Base-by-base conservation (phyloP, 75 land plant genomes). In the Isoetes taiwanensis region DNA sequence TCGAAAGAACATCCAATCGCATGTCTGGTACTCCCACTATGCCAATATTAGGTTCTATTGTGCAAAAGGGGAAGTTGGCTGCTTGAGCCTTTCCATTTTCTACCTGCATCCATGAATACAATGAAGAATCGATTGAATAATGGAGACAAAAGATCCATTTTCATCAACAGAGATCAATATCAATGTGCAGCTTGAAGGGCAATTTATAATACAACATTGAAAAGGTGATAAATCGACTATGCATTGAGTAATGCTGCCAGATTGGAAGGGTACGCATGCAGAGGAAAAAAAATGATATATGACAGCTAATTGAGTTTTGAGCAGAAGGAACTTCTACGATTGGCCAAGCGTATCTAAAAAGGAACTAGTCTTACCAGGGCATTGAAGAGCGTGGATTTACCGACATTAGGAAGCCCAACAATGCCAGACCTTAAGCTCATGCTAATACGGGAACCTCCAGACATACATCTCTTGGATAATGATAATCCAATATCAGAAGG, bases 81-180 rank as follows among this genome's bases (percentile, higher is more conserved):
- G 99, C 96, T 64, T 94, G 99, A 34, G 99, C 99, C 67, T 88
- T 94, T n/a, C 86, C 99, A 74, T 89, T 94, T 67, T 94, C 96
- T 37, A 89, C 95, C 98, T 87, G 43, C 40, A 61, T 12, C 27
- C 52, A 56, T 10, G n/a, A 9, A 9, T 19, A 14, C 6, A 19
- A 19, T 29, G 6, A 28, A 33, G 32, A 23, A 23, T 12, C 28
- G 31, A 54, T 21, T 2, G 19, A 30, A 30, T 11, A 32, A 11
- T 41, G 27, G 19, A 35, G 41, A 26, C 39, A 38, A 6, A 26
- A 42, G 26, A 25, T 28, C 55, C 26, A 29, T 53, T n/a, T 12
- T 23, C 26, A 28, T 16, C n/a, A n/a, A n/a, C n/a, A n/a, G n/a
- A n/a, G n/a, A n/a, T n/a, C n/a, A n/a, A n/a, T n/a, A n/a, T n/a